Evolutionary conservation across 2,329 filamentous ascomycete species (phyloP).

Genomic region (Fusarium siculi): DNA sequence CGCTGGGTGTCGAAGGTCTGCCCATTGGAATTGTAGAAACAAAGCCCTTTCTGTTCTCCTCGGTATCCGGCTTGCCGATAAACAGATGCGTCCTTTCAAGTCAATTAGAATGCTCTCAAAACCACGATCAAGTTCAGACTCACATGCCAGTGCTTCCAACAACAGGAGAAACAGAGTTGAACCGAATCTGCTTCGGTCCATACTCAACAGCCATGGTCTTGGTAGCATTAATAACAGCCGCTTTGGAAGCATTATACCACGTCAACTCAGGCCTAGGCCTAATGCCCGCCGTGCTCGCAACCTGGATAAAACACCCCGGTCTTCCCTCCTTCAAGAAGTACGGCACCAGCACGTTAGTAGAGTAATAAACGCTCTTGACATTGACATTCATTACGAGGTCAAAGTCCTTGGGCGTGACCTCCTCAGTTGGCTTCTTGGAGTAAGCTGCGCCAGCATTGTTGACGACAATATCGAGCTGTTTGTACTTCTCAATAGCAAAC

Average conservation of each 20-base stretch:
- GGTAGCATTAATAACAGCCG: slow-evolving; percentile 70
- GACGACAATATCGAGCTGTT: slow-evolving; percentile 66
- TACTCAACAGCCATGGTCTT: slow-evolving; percentile 77
- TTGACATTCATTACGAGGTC: slow-evolving; percentile 75
- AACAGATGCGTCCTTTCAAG: slow-evolving; percentile 50
- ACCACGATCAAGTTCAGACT: not conserved
- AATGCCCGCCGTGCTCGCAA: slow-evolving; percentile 69
- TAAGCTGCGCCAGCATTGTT: slow-evolving; percentile 72
- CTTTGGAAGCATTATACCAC: slow-evolving; percentile 78
- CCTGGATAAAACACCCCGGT: slow-evolving; percentile 71
- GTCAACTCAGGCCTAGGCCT: slow-evolving; percentile 71
- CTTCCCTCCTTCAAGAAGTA: slow-evolving; percentile 68
- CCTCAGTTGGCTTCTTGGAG: slow-evolving; percentile 68
- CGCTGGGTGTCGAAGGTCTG: slow-evolving; percentile 52
- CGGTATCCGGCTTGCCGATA: slow-evolving; percentile 70
- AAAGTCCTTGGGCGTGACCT: slow-evolving; percentile 74
- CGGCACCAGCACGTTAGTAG: slow-evolving; percentile 67
- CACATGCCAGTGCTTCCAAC: slow-evolving; percentile 56
- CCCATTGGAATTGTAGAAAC: slow-evolving; percentile 64
- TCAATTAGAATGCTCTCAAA: accelerated
- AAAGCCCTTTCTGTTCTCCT: slow-evolving; percentile 68
- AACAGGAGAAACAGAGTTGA: slow-evolving; percentile 79
- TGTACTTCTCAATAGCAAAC: slow-evolving; percentile 57
- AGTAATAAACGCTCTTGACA: slow-evolving; percentile 73
- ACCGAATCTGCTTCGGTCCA: slow-evolving; percentile 76